Conservation (phyloP, 306 rosid species). For the Acacia acuminata region DNA sequence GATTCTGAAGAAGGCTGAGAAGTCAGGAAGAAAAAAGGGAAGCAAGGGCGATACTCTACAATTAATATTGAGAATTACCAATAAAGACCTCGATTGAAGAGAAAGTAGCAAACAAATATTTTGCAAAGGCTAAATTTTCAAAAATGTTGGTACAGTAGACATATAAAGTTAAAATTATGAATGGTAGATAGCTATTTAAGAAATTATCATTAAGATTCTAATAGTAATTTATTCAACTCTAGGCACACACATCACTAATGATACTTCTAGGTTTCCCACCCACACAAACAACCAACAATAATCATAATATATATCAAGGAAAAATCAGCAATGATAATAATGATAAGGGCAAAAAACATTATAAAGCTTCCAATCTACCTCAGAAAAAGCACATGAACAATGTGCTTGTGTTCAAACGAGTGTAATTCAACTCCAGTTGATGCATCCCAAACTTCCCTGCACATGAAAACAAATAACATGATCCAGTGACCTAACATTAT, state of each 20-base stretch:
- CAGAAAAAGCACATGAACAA: conserved; percentile 91
- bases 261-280: background rate
- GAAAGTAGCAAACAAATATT: background rate
- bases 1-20: background rate
- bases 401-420: conserved; percentile 97
- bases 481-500: conserved; percentile 9
- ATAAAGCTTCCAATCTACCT: conserved; percentile 48
- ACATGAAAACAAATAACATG: conserved; percentile 25
- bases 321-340: background rate
- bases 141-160: background rate
- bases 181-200: background rate
- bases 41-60: background rate
- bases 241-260: background rate
- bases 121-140: too few species aligned
- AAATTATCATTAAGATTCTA: too few species aligned
- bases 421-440: conserved; percentile 89
- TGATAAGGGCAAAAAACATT: background rate
- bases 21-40: background rate
- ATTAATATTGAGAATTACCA: background rate
- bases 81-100: background rate
- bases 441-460: conserved; percentile 99
- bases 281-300: background rate
- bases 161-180: background rate
- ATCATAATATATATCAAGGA: background rate
- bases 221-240: background rate